Conservation (phyloP, 2,329 filamentous ascomycete species). For the Cladosporium sp. region DNA sequence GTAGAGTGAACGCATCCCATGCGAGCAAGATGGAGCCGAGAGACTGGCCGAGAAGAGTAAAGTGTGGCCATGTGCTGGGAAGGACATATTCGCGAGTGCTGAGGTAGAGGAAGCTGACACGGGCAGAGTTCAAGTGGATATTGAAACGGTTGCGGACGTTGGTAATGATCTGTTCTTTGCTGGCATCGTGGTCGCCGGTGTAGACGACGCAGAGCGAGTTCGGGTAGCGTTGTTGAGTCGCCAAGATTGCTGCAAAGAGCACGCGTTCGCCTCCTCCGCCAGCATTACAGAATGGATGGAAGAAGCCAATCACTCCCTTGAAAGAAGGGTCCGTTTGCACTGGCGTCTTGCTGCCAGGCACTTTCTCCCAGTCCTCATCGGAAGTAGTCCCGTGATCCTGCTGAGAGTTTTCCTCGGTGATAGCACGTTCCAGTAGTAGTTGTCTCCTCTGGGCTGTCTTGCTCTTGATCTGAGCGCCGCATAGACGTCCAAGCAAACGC, state of each 20-base stretch:
- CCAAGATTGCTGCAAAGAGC: conserved; percentile 90
- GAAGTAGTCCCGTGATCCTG: conserved; percentile 36
- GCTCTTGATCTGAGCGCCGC: conserved; percentile 34
- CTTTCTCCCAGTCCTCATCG: conserved; percentile 71
- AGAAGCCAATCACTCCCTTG: conserved; percentile 89
- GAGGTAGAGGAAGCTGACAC: conserved; percentile 86
- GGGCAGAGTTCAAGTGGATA: conserved; percentile 81
- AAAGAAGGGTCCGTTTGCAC: conserved; percentile 61
- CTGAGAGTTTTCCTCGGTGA: conserved; percentile 29
- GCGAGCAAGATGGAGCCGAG: conserved; percentile 83
- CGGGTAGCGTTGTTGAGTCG: conserved; percentile 86
- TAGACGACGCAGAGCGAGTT: conserved; percentile 89
- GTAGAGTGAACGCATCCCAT: conserved; percentile 88
- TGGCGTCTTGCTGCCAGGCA: conserved; percentile 52
- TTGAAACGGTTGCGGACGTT: conserved; percentile 76
- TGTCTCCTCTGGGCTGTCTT: conserved; percentile 37
- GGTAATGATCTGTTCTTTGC: conserved; percentile 74
- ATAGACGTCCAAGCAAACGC: conserved; percentile 29
- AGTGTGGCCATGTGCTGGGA: conserved; percentile 82
- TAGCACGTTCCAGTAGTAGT: conserved; percentile 33
- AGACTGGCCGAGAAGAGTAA: conserved; percentile 93
- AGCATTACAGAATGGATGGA: conserved; percentile 98
- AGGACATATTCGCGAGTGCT: conserved; percentile 85
- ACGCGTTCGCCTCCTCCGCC: conserved; percentile 95
- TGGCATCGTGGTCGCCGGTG: conserved; percentile 88